phyloP scores from a whole-genome alignment of 140 eudicot genomes.

The Senecio squalidus region DNA sequence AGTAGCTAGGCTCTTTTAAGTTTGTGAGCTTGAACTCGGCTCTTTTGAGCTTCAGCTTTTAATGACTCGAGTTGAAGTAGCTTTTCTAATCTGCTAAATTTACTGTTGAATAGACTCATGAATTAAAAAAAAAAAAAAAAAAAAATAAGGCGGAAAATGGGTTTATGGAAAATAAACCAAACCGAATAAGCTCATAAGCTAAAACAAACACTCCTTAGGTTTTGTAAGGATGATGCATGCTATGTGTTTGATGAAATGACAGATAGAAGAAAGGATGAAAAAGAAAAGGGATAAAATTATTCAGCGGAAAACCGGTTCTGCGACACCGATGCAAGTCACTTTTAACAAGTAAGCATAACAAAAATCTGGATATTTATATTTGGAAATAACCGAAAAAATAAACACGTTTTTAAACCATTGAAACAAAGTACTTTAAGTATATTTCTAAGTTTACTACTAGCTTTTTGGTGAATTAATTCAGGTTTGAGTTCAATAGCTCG shows the following conservation, averaged over 20 bases:
- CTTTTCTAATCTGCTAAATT: no score
- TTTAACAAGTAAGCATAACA: conserved; percentile 65
- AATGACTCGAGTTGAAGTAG: no score
- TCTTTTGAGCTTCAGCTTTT: no score
- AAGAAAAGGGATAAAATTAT: conserved; percentile 75
- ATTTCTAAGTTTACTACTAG: conserved; percentile 3
- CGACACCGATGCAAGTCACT: conserved; percentile 72
- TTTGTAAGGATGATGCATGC: conserved; percentile 14
- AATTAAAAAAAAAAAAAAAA: no score
- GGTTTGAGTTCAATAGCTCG: conserved; percentile 83
- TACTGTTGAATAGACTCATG: no score
- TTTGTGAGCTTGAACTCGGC: no score
- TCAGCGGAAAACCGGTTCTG: conserved; percentile 84
- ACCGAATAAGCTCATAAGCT: no score
- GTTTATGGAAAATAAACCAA: no score
- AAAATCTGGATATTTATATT: not conserved
- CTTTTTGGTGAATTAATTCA: conserved; percentile 21
- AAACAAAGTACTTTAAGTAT: not conserved
- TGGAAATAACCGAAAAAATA: not conserved
- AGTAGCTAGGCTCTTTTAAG: no score
- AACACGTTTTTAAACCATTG: not conserved
- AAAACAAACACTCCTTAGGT: not conserved
- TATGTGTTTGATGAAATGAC: conserved; percentile 26
- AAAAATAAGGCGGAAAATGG: no score
- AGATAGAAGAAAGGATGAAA: conserved; percentile 93